phyloP scores from a whole-genome alignment of 1,284 basidiomycete species.

The Heterobasidion parviporum region DNA sequence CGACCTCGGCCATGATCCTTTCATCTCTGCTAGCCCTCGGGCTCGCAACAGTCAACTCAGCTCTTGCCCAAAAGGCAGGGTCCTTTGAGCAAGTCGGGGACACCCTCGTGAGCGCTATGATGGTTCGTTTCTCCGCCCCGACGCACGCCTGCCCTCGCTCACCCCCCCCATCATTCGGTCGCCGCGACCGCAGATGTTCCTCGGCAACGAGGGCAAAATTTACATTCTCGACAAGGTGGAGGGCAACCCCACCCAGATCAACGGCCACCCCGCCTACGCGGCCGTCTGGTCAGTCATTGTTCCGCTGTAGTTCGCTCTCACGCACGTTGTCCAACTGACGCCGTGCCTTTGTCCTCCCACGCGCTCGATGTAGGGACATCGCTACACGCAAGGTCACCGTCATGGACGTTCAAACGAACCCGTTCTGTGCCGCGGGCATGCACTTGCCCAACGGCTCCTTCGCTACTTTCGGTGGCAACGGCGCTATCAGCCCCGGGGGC shows the following conservation, averaged over 20 bases:
- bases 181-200: constrained; percentile 27
- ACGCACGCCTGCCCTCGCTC: neutral
- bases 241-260: constrained; percentile 41
- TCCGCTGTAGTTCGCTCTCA: too few species aligned
- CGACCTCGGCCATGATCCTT: constrained; percentile 8
- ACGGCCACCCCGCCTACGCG: constrained; percentile 32
- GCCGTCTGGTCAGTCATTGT: constrained; percentile 21
- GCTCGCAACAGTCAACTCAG: constrained; percentile 24
- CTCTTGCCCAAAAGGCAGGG: constrained; percentile 26
- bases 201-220: constrained; percentile 34
- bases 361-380: neutral
- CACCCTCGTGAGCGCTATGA: constrained; percentile 57
- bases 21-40: constrained; percentile 23
- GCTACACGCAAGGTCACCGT: constrained; percentile 24
- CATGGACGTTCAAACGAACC: constrained; percentile 75
- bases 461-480: constrained; percentile 43
- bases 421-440: constrained; percentile 76
- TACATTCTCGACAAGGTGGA: constrained; percentile 44
- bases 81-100: constrained; percentile 41
- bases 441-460: constrained; percentile 35
- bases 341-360: neutral
- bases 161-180: too few species aligned
- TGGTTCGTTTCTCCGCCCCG: constrained; percentile 30
- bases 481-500: constrained; percentile 64
- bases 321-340: neutral